phyloP scores from a whole-genome alignment of 1,284 basidiomycete genomes.

The Mycena sp. region DNA sequence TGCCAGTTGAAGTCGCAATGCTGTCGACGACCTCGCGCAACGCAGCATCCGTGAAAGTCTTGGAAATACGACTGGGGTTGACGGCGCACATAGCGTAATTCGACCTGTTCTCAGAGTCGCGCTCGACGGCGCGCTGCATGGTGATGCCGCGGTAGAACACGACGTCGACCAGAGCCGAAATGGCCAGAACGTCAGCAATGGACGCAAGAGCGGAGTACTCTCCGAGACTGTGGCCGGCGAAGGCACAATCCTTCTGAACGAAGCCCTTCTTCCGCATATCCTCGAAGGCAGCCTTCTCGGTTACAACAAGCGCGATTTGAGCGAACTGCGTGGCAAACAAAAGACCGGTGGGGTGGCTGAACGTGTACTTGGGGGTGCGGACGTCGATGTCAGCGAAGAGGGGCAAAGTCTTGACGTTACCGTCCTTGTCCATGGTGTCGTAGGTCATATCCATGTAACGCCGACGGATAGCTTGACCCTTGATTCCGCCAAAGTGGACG shows the following conservation, averaged over 20 bases:
- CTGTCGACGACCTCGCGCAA: slow-evolving; percentile 95
- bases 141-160: slow-evolving; percentile 99
- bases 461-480: slow-evolving; percentile 96
- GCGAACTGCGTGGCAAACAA: slow-evolving; percentile 98
- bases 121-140: slow-evolving; percentile 98
- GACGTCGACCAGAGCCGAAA: slow-evolving; percentile 96
- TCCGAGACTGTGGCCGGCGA: slow-evolving; percentile 97
- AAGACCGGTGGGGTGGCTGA: slow-evolving; percentile 94
- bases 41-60: slow-evolving; percentile 92
- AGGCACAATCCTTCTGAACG: slow-evolving; percentile 91
- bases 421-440: slow-evolving; percentile 95
- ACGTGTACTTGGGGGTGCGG: slow-evolving; percentile 95
- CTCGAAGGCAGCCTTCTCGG: slow-evolving; percentile 97
- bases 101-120: slow-evolving; percentile 91
- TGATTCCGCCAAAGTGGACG: slow-evolving; percentile 98
- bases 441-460: slow-evolving; percentile 99
- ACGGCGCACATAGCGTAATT: slow-evolving; percentile 99
- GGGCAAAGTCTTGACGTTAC: slow-evolving; percentile 93
- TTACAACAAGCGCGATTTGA: slow-evolving; percentile 97
- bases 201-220: slow-evolving; percentile 98
- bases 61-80: slow-evolving; percentile 95
- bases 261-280: slow-evolving; percentile 97
- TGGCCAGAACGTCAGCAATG: slow-evolving; percentile 94
- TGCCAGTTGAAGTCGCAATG: slow-evolving; percentile 82
- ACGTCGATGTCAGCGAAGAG: slow-evolving; percentile 94